A percentile compares a stretch with the other conserved stretches of the same genome.
These are phyloP conservation scores for Barnettozyma botsteinii DNA, from an alignment of 805 yeast species.

Conservation along the genomic window DNA sequence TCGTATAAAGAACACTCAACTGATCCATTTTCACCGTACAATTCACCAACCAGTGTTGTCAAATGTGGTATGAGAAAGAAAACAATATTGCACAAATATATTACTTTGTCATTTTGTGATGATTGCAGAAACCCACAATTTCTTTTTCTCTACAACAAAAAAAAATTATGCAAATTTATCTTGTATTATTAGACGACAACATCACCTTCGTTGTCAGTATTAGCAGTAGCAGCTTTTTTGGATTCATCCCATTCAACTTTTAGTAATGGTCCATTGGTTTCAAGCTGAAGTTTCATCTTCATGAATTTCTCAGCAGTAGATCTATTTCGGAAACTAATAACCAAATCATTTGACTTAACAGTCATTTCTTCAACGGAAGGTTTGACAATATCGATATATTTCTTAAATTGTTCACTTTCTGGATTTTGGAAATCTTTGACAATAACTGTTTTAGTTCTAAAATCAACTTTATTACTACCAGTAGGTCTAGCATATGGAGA, in stretches of 20 bases:
- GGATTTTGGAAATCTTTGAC: conserved; percentile 16
- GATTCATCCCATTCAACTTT: conserved; percentile 22
- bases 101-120: background rate
- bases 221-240: conserved; percentile 6
- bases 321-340: conserved; percentile 21
- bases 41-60: background rate
- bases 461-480: conserved; percentile 15
- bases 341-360: conserved; percentile 9
- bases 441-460: conserved; percentile 21
- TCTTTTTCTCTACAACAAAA: background rate
- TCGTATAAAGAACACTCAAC: conserved; percentile 3
- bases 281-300: conserved; percentile 9
- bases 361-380: conserved; percentile 9
- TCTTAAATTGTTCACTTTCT: conserved; percentile 12
- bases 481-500: conserved; percentile 19
- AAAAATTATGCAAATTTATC: background rate
- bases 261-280: conserved; percentile 6
- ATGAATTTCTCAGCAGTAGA: conserved; percentile 22
- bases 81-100: background rate
- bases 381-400: conserved; percentile 13
- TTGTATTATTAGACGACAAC: background rate
- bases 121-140: no score
- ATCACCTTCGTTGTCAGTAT: conserved; percentile 2
- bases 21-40: conserved; percentile 4
- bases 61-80: background rate